Base-by-base conservation (phyloP, 192 early-diverging fungal genomes). In the Physocladia obscura region DNA sequence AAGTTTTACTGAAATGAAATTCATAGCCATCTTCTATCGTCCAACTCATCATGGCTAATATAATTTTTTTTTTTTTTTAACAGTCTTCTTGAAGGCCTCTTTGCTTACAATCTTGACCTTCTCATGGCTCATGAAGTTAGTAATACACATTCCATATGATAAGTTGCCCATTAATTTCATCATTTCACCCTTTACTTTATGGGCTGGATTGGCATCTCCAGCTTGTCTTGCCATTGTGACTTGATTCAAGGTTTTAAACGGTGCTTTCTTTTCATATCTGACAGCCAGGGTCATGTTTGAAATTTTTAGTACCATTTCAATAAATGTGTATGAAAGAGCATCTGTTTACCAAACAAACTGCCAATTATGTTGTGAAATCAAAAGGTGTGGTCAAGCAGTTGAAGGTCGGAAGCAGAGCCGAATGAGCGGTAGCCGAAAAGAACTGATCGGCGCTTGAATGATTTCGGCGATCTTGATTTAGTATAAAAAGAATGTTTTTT, bases 91-190 rank as follows among this genome's bases (percentile, higher is more conserved):
- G n/a, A n/a, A n/a, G n/a, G n/a, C n/a, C n/a, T n/a, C n/a, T n/a
- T n/a, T n/a, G n/a, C n/a, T n/a, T n/a, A n/a, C n/a, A n/a, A n/a
- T n/a, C n/a, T n/a, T n/a, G n/a, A n/a, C n/a, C n/a, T n/a, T n/a
- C n/a, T n/a, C n/a, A n/a, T n/a, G n/a, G n/a, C n/a, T n/a, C n/a
- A n/a, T n/a, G n/a, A n/a, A n/a, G n/a, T n/a, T n/a, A n/a, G n/a
- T n/a, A n/a, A n/a, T n/a, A 56, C 54, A 56, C 29, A n/a, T 56
- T 0, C 54, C 54, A 56, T 56, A 56, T 17, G 54, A 56, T 26
- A 26, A 56, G 54, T 56, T 56, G 21, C 54, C 13, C 21, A 56
- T 56, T 56, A 56, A 56, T 56, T 56, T 56, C 54, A 56, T 56
- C 54, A 56, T 56, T 30, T 56, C 54, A 0, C 54, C 54, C 21